A percentile compares a stretch with the other conserved stretches of the same genome.
Evolutionary conservation across 495 filamentous ascomycete genomes (phyloP).

Genomic region (Friedmanniomyces endolithicus): DNA sequence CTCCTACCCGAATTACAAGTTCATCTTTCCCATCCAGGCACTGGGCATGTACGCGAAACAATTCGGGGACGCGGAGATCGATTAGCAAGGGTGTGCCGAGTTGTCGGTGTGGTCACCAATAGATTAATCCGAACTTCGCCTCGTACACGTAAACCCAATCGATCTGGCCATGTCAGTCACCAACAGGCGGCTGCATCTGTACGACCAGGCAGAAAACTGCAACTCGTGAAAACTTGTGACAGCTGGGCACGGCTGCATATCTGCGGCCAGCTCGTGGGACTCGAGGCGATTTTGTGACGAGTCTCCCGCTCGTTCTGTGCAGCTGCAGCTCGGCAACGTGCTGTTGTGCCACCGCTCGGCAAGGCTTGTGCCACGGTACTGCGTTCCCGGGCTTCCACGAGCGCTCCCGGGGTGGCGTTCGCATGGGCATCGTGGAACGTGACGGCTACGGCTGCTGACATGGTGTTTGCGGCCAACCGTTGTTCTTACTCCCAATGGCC

Average conservation of each 20-base stretch:
- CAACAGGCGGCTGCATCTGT: background rate
- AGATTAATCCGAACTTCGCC: background rate
- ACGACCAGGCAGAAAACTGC: background rate
- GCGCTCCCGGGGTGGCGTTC: background rate
- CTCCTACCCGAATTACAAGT: conserved; percentile 98
- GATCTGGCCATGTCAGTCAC: background rate
- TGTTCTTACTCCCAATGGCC: no score
- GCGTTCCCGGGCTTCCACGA: background rate
- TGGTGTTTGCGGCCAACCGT: background rate
- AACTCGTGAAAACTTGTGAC: no score
- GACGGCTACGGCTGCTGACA: background rate
- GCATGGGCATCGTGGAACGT: background rate
- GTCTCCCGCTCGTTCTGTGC: background rate
- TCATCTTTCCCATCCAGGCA: conserved; percentile 87
- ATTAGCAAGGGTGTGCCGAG: background rate
- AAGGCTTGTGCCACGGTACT: conserved; percentile 2
- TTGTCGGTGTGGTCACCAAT: background rate
- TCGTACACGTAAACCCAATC: background rate
- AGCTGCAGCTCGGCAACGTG: background rate
- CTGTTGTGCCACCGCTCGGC: background rate
- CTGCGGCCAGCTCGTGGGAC: background rate
- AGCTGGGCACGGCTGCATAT: background rate
- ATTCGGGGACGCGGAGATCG: conserved; percentile 53
- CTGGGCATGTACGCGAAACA: conserved; percentile 72
- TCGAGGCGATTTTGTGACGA: background rate